Conservation (phyloP, 208 protist species). For the Borovskyia barvae region DNA sequence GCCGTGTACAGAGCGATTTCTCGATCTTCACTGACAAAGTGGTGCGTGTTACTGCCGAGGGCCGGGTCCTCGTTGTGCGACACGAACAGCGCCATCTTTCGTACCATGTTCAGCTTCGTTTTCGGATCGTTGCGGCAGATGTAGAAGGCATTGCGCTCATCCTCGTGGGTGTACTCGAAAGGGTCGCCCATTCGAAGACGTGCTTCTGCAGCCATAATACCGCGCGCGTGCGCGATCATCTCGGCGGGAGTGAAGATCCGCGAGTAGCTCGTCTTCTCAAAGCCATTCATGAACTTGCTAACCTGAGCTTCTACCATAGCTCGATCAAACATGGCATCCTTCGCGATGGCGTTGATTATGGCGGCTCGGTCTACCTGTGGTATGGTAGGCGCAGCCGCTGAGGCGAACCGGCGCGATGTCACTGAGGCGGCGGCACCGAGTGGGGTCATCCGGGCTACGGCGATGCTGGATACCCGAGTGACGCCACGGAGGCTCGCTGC, state of each 20-base stretch:
- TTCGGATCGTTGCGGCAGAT: slow-evolving; percentile 56
- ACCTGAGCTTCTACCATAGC: slow-evolving; percentile 34
- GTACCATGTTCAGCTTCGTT: slow-evolving; percentile 49
- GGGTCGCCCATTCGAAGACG: slow-evolving; percentile 44
- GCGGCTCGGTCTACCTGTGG: slow-evolving; percentile 18
- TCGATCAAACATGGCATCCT: slow-evolving; percentile 47
- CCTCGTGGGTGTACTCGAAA: slow-evolving; percentile 70
- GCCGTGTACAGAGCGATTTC: slow-evolving; percentile 60
- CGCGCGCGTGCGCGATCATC: slow-evolving; percentile 50
- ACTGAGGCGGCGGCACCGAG: not conserved
- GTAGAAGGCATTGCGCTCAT: slow-evolving; percentile 55
- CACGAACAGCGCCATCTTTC: slow-evolving; percentile 55
- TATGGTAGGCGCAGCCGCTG: not conserved
- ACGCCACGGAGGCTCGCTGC: slow-evolving; percentile 3
- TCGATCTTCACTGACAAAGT: slow-evolving; percentile 60
- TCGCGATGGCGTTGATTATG: slow-evolving; percentile 33
- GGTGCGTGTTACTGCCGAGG: slow-evolving; percentile 41
- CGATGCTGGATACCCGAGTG: not conserved
- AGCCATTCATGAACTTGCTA: slow-evolving; percentile 35
- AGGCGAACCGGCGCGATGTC: not conserved
- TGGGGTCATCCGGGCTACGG: not conserved
- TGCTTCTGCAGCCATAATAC: slow-evolving; percentile 62
- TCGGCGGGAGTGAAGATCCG: slow-evolving; percentile 48
- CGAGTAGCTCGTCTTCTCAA: slow-evolving; percentile 51
- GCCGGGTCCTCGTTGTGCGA: slow-evolving; percentile 17